Base-by-base conservation (phyloP, 257 asterid species). In the Voacanga thouarsii region DNA sequence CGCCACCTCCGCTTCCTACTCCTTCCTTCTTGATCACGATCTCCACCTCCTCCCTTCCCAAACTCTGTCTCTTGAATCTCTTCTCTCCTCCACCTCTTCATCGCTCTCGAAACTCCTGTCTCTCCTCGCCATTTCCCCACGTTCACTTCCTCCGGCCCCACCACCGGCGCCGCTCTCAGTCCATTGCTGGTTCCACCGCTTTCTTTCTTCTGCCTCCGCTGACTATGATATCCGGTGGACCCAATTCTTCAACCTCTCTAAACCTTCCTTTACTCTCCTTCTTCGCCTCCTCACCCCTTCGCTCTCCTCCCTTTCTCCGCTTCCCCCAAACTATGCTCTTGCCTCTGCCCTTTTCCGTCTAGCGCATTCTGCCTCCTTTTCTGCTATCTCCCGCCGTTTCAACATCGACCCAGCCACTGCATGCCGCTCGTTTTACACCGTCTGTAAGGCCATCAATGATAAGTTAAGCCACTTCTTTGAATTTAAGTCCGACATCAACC, bases 401-500 rank as follows among this genome's bases (percentile, higher is more conserved):
- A 80, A 83, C 1, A 75, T 91, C 16, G 97, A 89, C 74, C 71
- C 92, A 2, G 61, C 80, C 65, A 83, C 89, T 12, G 92, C 92
- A 5, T 94, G 99, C 77, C 87, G 92, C 28, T 95, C 89, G 8
- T 94, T 92, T 51, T 92, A 91, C 81, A 76, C 89, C 2, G 97
- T 92, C 2, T 88, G 96, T 74, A 94, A 89, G 79, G 95, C 92
- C 55, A 85, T 94, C 57, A 90, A 88, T 56, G 99, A 91, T 15
- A 88, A 85, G 18, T 86, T 92, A 0, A 92, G 97, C 1, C 97
- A 94, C 84, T 81, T 94, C 84, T 94, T 94, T 76, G 99, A 92
- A 81, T 87, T 92, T 66, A 84, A 81, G 81, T 87, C 89, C 47
- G 99, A 94, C 82, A 85, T 94, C 74, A 88, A 87, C 68, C 76